Conservation (phyloP, 306 rosid species). For the Begonia loranthoides region DNA sequence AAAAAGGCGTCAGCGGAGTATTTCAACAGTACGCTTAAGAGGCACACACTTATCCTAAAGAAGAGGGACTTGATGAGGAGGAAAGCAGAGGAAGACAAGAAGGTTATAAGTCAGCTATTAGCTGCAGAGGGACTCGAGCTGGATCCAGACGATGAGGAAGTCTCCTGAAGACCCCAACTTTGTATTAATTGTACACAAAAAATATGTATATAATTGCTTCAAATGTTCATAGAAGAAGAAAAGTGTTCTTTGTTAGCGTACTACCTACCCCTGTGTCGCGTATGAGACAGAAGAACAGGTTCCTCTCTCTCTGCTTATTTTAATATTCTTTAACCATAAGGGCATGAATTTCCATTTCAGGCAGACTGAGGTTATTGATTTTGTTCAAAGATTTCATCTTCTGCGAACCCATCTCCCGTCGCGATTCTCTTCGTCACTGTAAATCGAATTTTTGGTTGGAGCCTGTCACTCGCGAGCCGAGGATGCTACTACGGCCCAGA, state of each 20-base stretch:
- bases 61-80: slow-evolving; percentile 74
- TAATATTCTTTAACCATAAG: too few relatives aligned
- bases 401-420: too few relatives aligned
- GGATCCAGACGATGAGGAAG: slow-evolving; percentile 57
- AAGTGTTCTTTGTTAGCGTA: slow-evolving; percentile 3
- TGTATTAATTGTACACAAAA: slow-evolving; percentile 11
- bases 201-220: slow-evolving; percentile 22
- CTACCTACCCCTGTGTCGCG: too few relatives aligned
- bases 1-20: slow-evolving; percentile 66
- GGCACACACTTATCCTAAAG: slow-evolving; percentile 69
- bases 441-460: too few relatives aligned
- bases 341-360: too few relatives aligned
- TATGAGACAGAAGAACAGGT: too few relatives aligned
- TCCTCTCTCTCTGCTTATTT: too few relatives aligned
- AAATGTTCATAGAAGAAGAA: slow-evolving; percentile 5
- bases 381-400: too few relatives aligned
- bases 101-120: slow-evolving; percentile 46
- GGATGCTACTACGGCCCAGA: too few relatives aligned
- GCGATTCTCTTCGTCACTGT: too few relatives aligned
- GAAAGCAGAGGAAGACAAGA: slow-evolving; percentile 73
- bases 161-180: slow-evolving; percentile 16
- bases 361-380: too few relatives aligned
- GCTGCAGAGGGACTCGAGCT: slow-evolving; percentile 96
- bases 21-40: slow-evolving; percentile 60
- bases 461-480: too few relatives aligned